Evolutionary conservation across 1,139 yeast genomes (phyloP).

Genomic region (Geotrichum phurueaensis): DNA sequence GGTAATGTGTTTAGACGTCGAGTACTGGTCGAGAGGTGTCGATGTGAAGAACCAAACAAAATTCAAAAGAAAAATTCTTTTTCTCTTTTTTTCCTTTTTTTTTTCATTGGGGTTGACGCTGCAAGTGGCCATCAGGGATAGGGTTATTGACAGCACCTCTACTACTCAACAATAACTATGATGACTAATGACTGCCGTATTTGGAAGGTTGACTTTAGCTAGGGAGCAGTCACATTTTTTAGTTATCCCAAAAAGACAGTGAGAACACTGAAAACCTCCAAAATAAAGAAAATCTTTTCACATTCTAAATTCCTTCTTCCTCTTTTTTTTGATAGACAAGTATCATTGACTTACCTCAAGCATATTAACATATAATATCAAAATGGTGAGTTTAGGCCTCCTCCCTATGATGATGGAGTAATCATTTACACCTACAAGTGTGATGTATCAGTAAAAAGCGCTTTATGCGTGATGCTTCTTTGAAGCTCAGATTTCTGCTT

Average conservation of each 20-base stretch:
- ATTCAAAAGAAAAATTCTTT: slow-evolving; percentile 6
- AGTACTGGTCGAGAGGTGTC: slow-evolving; percentile 14
- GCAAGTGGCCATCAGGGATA: not conserved
- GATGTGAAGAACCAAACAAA: slow-evolving; percentile 13
- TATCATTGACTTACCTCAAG: slow-evolving; percentile 5
- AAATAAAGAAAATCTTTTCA: not conserved
- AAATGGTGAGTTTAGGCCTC: slow-evolving; percentile 21
- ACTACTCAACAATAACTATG: not conserved
- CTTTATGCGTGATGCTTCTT: not conserved
- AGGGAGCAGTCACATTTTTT: not conserved
- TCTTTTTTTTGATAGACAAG: not conserved
- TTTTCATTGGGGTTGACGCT: not conserved
- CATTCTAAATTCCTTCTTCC: not conserved
- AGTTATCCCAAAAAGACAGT: not conserved
- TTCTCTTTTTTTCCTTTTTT: not conserved
- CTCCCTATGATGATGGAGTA: slow-evolving; percentile 21
- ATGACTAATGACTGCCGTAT: not conserved
- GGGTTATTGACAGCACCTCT: not conserved
- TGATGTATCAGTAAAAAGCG: slow-evolving; percentile 8
- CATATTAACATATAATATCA: slow-evolving; percentile 4
- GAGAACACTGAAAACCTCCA: not conserved
- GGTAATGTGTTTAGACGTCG: slow-evolving; percentile 15
- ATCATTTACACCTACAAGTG: slow-evolving; percentile 18
- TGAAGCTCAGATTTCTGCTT: not conserved
- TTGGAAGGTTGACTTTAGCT: not conserved